phyloP scores from a whole-genome alignment of 768 basidiomycete genomes.

The Termitomyces sp. region DNA sequence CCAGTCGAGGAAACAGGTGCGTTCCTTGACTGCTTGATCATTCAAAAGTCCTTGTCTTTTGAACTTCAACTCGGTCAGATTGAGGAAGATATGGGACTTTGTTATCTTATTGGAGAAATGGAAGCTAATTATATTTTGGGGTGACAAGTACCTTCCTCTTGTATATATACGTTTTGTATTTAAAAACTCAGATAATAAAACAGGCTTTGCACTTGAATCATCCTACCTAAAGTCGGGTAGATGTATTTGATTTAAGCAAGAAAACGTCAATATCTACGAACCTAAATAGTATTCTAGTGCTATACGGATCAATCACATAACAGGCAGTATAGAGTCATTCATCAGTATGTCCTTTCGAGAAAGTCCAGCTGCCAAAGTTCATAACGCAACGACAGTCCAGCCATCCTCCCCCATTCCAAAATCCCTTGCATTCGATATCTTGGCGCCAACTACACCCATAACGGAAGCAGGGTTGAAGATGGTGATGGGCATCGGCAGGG shows the following conservation, averaged over 20 bases:
- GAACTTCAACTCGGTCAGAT: conserved; percentile 34
- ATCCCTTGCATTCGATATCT: conserved; percentile 12
- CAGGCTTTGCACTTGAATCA: neutral
- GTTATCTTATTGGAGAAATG: conserved; percentile 11
- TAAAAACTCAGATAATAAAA: neutral
- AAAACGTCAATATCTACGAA: neutral
- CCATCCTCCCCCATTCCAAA: conserved; percentile 15
- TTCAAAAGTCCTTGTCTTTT: neutral
- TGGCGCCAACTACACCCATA: conserved; percentile 8
- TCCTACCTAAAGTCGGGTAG: too few relatives aligned
- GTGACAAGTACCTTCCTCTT: neutral
- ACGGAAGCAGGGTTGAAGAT: conserved; percentile 1
- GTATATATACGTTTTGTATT: neutral
- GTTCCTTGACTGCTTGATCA: neutral
- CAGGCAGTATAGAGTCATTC: neutral
- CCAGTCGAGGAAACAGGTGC: conserved; percentile 47
- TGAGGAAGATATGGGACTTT: conserved; percentile 28
- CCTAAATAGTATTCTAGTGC: neutral
- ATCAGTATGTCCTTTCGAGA: neutral
- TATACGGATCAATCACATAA: neutral
- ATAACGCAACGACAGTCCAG: conserved; percentile 11
- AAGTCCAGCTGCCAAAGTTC: neutral
- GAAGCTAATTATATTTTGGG: neutral
- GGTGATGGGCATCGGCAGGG: conserved; percentile 3
- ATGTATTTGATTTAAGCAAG: neutral